These are phyloP conservation scores for Crocinoboletus sp. DNA, from an alignment of 1,284 basidiomycete genomes.

Conservation along the genomic window DNA sequence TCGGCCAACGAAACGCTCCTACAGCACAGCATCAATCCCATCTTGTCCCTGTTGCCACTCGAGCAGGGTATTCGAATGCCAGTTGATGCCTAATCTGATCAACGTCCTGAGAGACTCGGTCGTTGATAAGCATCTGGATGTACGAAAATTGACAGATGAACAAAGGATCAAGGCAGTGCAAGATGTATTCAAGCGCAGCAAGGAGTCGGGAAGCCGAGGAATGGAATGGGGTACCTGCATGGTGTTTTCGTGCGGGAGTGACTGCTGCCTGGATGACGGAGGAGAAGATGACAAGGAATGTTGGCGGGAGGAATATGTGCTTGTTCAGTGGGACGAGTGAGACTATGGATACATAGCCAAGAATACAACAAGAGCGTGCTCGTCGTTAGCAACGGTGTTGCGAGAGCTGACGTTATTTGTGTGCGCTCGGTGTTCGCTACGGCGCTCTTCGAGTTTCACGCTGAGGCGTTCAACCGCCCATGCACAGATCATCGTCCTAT, in stretches of 20 bases:
- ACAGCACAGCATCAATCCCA: slow-evolving; percentile 45
- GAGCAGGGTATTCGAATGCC: slow-evolving; percentile 73
- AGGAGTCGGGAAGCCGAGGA: slow-evolving; percentile 40
- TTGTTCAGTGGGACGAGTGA: slow-evolving; percentile 67
- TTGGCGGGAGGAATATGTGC: slow-evolving; percentile 71
- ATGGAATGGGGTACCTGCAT: slow-evolving; percentile 87
- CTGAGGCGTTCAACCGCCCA: slow-evolving; percentile 20
- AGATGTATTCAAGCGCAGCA: slow-evolving; percentile 43
- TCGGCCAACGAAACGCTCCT: slow-evolving; percentile 44
- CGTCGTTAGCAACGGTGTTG: slow-evolving; percentile 5
- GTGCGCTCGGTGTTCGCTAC: slow-evolving; percentile 6
- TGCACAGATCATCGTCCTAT: slow-evolving; percentile 23
- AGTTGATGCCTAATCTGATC: slow-evolving; percentile 85
- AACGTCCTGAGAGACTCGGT: slow-evolving; percentile 49
- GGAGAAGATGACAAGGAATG: slow-evolving; percentile 40
- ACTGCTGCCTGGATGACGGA: slow-evolving; percentile 54
- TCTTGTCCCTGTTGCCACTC: slow-evolving; percentile 58
- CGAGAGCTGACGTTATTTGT: slow-evolving; percentile 23
- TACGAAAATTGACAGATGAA: slow-evolving; percentile 47
- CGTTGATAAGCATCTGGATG: slow-evolving; percentile 23
- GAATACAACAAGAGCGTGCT: slow-evolving; percentile 7
- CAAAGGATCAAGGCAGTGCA: slow-evolving; percentile 55
- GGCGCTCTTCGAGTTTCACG: slow-evolving; percentile 20
- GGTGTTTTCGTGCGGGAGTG: slow-evolving; percentile 71
- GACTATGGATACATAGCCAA: background rate